phyloP scores from a whole-genome alignment of 768 basidiomycete species.

The Trametopsis cervina region DNA sequence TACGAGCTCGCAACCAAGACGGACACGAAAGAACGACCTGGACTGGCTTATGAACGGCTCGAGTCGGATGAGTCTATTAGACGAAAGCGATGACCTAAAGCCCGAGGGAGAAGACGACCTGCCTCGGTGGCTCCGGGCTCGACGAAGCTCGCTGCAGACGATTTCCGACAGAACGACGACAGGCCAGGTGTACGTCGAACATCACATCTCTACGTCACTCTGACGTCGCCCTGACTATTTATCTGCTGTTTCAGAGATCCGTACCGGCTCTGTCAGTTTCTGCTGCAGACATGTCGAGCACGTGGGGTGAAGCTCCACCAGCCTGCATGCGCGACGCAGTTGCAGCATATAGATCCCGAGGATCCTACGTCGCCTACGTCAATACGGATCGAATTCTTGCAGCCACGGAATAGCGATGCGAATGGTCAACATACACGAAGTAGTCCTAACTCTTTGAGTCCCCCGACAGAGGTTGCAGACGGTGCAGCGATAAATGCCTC shows the following conservation, averaged over 20 bases:
- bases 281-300: slow-evolving; percentile 23
- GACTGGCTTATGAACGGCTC: slow-evolving; percentile 23
- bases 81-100: neutral
- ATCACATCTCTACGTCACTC: neutral
- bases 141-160: slow-evolving; percentile 16
- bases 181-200: slow-evolving; percentile 24
- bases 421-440: neutral
- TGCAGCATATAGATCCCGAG: slow-evolving; percentile 6
- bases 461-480: neutral
- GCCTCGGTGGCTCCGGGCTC: slow-evolving; percentile 20
- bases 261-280: slow-evolving; percentile 24
- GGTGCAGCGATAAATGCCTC: neutral
- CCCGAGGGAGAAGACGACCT: slow-evolving; percentile 8
- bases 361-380: slow-evolving; percentile 9
- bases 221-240: neutral
- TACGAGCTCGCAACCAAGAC: neutral
- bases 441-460: slow-evolving; percentile 8
- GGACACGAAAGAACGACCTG: slow-evolving; percentile 10
- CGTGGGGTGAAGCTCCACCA: slow-evolving; percentile 25
- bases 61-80: slow-evolving; percentile 19
- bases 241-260: slow-evolving; percentile 18
- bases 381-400: slow-evolving; percentile 18
- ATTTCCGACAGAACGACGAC: slow-evolving; percentile 23
- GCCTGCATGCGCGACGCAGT: slow-evolving; percentile 21
- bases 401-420: no score